A percentile compares a stretch with the other conserved stretches of the same genome.
These are phyloP conservation scores for Dichotomocladium elegans DNA, from an alignment of 371 early-diverging fungal species.

Conservation along the genomic window DNA sequence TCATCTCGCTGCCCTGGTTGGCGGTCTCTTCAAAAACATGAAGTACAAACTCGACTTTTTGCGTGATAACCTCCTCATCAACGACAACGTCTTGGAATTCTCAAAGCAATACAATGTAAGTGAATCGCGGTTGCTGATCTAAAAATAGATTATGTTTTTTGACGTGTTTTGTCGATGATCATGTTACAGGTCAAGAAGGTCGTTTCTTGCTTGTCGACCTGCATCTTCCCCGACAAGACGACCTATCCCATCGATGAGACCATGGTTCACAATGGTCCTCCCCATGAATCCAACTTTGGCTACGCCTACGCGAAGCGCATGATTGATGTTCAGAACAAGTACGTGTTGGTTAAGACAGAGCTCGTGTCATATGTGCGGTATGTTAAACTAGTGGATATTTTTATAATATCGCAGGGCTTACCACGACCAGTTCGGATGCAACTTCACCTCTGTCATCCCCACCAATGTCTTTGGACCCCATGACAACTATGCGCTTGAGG, in stretches of 20 bases:
- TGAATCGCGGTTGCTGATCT: not conserved
- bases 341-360: too few relatives aligned
- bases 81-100: conserved; percentile 74
- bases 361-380: not conserved
- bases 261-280: conserved; percentile 86
- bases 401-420: conserved; percentile 78
- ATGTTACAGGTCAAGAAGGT: conserved; percentile 68
- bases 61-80: conserved; percentile 79
- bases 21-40: conserved; percentile 88
- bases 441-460: conserved; percentile 84
- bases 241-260: conserved; percentile 86
- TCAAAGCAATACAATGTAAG: conserved; percentile 63
- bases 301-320: conserved; percentile 87
- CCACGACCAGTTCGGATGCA: conserved; percentile 76
- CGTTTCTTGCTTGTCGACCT: conserved; percentile 85
- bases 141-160: not conserved
- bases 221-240: conserved; percentile 87
- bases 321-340: conserved; percentile 86
- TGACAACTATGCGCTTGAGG: conserved; percentile 81
- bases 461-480: conserved; percentile 87
- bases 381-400: not conserved
- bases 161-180: not conserved
- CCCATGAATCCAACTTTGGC: conserved; percentile 86
- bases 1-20: conserved; percentile 86
- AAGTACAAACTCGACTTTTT: conserved; percentile 77